A percentile compares a stretch with the other conserved stretches of the same genome.
These are phyloP conservation scores for Agaricus sinodeliciosus DNA, from an alignment of 768 basidiomycete species.

Conservation along the genomic window DNA sequence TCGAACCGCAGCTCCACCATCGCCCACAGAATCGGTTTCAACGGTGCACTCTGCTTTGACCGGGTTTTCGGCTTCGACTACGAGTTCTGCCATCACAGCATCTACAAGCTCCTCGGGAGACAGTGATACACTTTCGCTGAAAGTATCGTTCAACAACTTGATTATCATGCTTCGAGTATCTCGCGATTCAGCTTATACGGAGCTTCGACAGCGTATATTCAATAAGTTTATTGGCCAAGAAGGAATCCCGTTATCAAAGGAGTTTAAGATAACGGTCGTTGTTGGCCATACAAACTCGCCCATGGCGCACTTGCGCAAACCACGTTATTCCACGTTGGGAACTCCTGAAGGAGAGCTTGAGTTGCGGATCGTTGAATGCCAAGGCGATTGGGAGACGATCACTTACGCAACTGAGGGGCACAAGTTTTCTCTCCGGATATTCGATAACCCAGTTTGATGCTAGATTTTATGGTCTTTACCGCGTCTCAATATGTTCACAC, in stretches of 20 bases:
- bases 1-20: conserved; percentile 27
- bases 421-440: conserved; percentile 54
- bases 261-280: conserved; percentile 51
- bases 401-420: conserved; percentile 33
- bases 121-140: conserved; percentile 42
- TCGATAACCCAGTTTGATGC: conserved; percentile 26
- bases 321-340: conserved; percentile 22
- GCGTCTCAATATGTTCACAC: too few species aligned
- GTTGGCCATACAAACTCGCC: conserved; percentile 18
- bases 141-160: conserved; percentile 54
- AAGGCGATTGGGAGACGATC: conserved; percentile 56
- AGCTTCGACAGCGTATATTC: conserved; percentile 51
- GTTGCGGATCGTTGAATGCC: conserved; percentile 44
- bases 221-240: conserved; percentile 65
- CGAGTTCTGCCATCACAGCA: conserved; percentile 18
- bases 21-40: conserved; percentile 25
- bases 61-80: conserved; percentile 12
- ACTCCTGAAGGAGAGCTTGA: conserved; percentile 24
- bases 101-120: conserved; percentile 19
- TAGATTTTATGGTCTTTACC: not conserved
- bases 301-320: conserved; percentile 6
- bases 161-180: conserved; percentile 58
- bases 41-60: conserved; percentile 18
- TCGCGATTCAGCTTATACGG: conserved; percentile 38
- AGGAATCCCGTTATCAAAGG: conserved; percentile 42